A percentile compares a stretch with the other conserved stretches of the same genome.
Conservation (phyloP, 139 green algal genomes). For the Volvox africanus region DNA sequence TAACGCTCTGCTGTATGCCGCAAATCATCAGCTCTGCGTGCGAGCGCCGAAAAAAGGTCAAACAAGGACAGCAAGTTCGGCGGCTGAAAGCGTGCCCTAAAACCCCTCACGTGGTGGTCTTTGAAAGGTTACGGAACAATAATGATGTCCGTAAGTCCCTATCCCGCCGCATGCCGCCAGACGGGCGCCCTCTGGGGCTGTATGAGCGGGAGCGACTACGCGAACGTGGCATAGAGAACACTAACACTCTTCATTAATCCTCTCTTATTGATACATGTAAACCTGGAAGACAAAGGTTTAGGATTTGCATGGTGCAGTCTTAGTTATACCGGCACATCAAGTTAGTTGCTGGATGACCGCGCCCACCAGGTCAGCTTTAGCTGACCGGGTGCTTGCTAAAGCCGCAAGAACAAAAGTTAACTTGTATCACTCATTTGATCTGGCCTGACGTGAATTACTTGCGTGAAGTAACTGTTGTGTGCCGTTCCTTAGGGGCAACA, state of each 20-base stretch:
- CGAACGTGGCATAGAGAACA: conserved; percentile 3
- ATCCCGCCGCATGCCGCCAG: conserved; percentile 14
- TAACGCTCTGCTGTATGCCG: conserved; percentile 23
- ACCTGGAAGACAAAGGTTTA: too few species aligned
- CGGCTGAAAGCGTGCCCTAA: neutral
- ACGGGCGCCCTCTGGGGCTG: neutral
- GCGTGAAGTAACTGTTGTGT: neutral
- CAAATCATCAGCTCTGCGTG: conserved; percentile 26
- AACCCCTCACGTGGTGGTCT: conserved; percentile 37
- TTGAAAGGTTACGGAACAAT: conserved; percentile 35
- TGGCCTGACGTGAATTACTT: neutral
- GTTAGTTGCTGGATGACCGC: neutral
- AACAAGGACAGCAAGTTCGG: neutral
- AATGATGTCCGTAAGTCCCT: neutral
- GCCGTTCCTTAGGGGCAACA: neutral
- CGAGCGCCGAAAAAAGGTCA: neutral
- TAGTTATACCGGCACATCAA: neutral
- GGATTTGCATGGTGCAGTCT: too few species aligned
- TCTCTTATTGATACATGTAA: neutral
- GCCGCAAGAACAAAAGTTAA: too few species aligned
- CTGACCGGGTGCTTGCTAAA: neutral
- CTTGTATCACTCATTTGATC: neutral
- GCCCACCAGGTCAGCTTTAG: neutral
- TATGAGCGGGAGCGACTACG: conserved; percentile 19
- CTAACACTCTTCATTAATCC: neutral